Percentiles rank a stretch among this genome's conserved stretches.
Evolutionary conservation across 768 basidiomycete genomes (phyloP).

Genomic region (Solioccasus polychromus): DNA sequence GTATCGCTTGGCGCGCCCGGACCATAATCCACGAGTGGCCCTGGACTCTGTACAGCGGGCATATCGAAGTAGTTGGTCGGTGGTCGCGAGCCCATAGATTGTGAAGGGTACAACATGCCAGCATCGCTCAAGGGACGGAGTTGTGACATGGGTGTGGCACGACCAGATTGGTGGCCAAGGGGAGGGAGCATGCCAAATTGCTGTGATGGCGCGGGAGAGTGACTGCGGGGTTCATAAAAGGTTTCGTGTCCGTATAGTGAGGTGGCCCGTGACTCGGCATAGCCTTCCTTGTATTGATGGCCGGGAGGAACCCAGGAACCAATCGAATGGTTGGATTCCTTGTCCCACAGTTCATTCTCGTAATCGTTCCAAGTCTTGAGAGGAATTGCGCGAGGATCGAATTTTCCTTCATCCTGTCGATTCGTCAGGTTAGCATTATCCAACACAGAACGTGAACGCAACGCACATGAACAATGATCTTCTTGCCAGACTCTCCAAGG

Average conservation of each 20-base stretch:
- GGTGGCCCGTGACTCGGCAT: conserved; percentile 72
- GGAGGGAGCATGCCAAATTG: conserved; percentile 56
- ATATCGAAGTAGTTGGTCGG: conserved; percentile 77
- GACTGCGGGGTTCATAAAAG: conserved; percentile 70
- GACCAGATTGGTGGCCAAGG: conserved; percentile 74
- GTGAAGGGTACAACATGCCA: conserved; percentile 52
- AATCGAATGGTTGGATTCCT: conserved; percentile 93
- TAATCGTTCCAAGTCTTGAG: conserved; percentile 97
- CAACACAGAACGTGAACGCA: background rate
- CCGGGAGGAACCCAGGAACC: conserved; percentile 87
- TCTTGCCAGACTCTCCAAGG: conserved; percentile 92
- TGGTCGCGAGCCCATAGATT: conserved; percentile 67
- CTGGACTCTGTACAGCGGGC: conserved; percentile 49
- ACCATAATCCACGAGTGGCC: conserved; percentile 42
- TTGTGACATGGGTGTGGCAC: conserved; percentile 64
- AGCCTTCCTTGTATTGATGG: conserved; percentile 68
- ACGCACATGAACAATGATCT: conserved; percentile 89
- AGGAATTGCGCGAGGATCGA: conserved; percentile 90
- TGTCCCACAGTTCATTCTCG: conserved; percentile 96
- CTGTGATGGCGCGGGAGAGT: conserved; percentile 70
- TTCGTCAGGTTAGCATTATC: conserved; percentile 7
- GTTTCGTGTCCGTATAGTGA: conserved; percentile 89
- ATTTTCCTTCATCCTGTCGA: conserved; percentile 91
- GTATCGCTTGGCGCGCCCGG: conserved; percentile 55
- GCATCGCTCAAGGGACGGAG: conserved; percentile 33